Conservation (phyloP, 768 basidiomycete species). For the Psilocybe sp. region DNA sequence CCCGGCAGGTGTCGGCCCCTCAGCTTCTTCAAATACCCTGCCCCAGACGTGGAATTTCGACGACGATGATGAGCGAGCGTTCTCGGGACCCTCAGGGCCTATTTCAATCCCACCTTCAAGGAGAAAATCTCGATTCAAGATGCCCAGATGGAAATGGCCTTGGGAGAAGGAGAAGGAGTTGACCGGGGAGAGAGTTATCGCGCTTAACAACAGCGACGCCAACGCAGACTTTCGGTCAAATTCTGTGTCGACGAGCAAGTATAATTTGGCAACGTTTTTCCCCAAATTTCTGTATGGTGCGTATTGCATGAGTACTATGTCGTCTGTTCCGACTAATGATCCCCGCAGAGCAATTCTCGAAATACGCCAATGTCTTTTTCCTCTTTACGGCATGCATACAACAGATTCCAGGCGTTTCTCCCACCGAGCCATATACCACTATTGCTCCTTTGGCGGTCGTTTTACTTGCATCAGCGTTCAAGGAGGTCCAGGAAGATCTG, state of each 20-base stretch:
- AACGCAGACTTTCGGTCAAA: conserved; percentile 75
- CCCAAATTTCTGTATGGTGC: conserved; percentile 92
- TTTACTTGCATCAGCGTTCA: conserved; percentile 89
- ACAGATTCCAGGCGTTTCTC: conserved; percentile 97
- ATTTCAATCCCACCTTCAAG: conserved; percentile 25
- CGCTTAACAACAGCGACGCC: conserved; percentile 72
- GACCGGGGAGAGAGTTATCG: conserved; percentile 74
- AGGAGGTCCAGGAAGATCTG: conserved; percentile 93
- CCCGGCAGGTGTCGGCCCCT: conserved; percentile 54
- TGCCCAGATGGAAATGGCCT: conserved; percentile 74
- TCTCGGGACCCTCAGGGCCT: conserved; percentile 42
- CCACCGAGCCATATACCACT: conserved; percentile 93
- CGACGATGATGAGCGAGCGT: conserved; percentile 44
- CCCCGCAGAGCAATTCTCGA: conserved; percentile 88
- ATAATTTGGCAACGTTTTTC: conserved; percentile 81
- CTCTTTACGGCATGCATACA: conserved; percentile 96
- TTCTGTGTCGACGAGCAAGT: conserved; percentile 92
- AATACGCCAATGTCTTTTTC: conserved; percentile 99
- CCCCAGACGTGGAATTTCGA: conserved; percentile 77
- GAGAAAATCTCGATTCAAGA: conserved; percentile 21
- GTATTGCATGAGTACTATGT: conserved; percentile 20
- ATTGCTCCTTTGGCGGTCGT: conserved; percentile 89
- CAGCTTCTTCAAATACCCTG: conserved; percentile 46
- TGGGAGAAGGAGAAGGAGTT: conserved; percentile 71
- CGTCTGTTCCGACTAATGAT: conserved; percentile 2